These are phyloP conservation scores for Echria macrotheca DNA, from an alignment of 495 filamentous ascomycete species.

Conservation along the genomic window DNA sequence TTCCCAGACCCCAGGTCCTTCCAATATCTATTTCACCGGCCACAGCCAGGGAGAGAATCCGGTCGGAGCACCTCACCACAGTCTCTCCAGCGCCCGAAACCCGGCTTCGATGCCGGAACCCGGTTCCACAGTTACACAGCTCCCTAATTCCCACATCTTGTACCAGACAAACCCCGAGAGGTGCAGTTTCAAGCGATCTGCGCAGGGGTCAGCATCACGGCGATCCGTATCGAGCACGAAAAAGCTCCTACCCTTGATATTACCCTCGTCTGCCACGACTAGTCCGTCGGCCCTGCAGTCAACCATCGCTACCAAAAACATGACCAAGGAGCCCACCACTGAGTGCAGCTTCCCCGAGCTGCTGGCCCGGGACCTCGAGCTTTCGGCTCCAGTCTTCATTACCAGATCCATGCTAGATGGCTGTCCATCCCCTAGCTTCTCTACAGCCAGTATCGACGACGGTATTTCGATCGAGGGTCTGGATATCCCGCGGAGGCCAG, in stretches of 20 bases:
- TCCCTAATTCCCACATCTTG: slow-evolving; percentile 14
- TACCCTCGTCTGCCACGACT: slow-evolving; percentile 8
- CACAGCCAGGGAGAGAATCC: slow-evolving; percentile 3
- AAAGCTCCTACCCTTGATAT: slow-evolving; percentile 12
- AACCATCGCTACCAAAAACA: neutral
- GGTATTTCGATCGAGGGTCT: slow-evolving; percentile 16
- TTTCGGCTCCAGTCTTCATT: slow-evolving; percentile 33
- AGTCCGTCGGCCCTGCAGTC: neutral
- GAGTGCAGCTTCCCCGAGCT: slow-evolving; percentile 41
- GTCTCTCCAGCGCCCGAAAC: slow-evolving; percentile 3
- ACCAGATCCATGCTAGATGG: slow-evolving; percentile 40
- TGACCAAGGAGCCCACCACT: slow-evolving; percentile 20
- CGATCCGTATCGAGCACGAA: slow-evolving; percentile 21
- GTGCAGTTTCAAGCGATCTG: slow-evolving; percentile 16
- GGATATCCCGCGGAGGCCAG: slow-evolving; percentile 6
- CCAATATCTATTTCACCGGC: slow-evolving; percentile 6
- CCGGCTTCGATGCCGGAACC: slow-evolving; percentile 17
- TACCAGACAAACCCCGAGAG: slow-evolving; percentile 17
- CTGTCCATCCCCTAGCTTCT: slow-evolving; percentile 26
- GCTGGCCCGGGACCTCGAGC: slow-evolving; percentile 37
- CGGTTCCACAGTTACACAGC: slow-evolving; percentile 23
- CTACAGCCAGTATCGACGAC: slow-evolving; percentile 17
- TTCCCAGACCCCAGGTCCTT: neutral
- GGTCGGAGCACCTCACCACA: neutral
- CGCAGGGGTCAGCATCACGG: slow-evolving; percentile 23